Base-by-base conservation (phyloP, 1,284 basidiomycete genomes). In the Apiotrichum porosum region DNA sequence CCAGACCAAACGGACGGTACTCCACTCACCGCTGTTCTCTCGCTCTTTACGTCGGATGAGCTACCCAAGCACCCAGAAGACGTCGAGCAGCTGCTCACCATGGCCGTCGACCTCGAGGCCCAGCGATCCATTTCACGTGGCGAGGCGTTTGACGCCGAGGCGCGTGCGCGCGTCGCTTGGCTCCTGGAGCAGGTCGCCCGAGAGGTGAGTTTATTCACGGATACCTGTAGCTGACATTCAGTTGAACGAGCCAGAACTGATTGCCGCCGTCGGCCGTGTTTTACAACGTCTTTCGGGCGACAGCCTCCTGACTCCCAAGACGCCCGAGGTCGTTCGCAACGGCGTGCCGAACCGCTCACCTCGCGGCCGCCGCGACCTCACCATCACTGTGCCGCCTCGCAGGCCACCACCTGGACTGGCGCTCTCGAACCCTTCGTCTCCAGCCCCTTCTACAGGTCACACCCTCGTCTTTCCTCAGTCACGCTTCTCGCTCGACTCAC, bases 151-250 rank as follows among this genome's bases (percentile, higher is more conserved):
- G 49, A 49, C 21, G 40, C 44, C 10, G 47, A 49, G 10, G 44
- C 39, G 6, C 41, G 47, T 17, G 41, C 44, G 12, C 53, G 47
- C 8, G 23, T 55, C 4, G 38, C 44, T 3, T 55, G 53, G 53
- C 40, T 55, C 3, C 31, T 55, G 2, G 47, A 49, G 30, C 47
- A 55, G n/a, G 53, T 55, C 13, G 44, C 21, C 5, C 19, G 19
- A 3, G 53, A 55, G 41, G 52, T 49, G 19, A 49, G 47, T 42
- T 37, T 9, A 2, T 1, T 0, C 4, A 21, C 15, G 13, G 2
- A n/a, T 13, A 6, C 17, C 24, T 9, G 1, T 3, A 13, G 24
- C 44, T 49, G 22, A 54, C 52, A 3, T 10, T 8, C 44, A 54
- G 48, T 37, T 55, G 4, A 23, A 33, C 5, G 33, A 45, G 9